Percentiles rank a stretch among this genome's conserved stretches.
Conservation (phyloP, 768 basidiomycete species). For the Trametopsis cervina region DNA sequence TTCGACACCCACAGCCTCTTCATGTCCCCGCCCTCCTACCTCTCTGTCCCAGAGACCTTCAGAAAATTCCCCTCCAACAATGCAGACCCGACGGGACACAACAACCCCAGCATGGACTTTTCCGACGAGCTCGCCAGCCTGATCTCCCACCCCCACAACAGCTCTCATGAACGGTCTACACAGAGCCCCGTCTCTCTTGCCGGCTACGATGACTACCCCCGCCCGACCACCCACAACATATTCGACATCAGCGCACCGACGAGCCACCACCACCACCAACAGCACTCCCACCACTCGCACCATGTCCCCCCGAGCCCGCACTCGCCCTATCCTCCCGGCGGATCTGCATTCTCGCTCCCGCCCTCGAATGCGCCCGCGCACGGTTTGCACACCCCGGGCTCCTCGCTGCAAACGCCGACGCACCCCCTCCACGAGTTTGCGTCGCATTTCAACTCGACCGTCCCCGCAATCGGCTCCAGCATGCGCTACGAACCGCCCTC, state of each 20-base stretch:
- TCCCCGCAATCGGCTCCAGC: conserved; percentile 27
- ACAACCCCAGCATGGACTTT: conserved; percentile 40
- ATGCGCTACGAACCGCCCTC: conserved; percentile 29
- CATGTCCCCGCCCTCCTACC: conserved; percentile 35
- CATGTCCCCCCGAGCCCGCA: conserved; percentile 17
- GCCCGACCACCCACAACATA: conserved; percentile 45
- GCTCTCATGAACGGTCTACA: conserved; percentile 38
- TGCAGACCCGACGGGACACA: conserved; percentile 11
- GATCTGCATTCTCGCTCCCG: conserved; percentile 12
- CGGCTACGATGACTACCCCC: conserved; percentile 26
- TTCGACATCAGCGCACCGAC: conserved; percentile 54
- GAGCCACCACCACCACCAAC: conserved; percentile 26
- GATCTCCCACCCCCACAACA: conserved; percentile 31
- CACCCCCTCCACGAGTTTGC: conserved; percentile 24
- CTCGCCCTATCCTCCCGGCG: conserved; percentile 22
- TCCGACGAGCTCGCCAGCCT: conserved; percentile 62
- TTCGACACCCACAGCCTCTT: conserved; percentile 32
- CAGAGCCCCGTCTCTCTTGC: conserved; percentile 23
- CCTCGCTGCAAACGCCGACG: conserved; percentile 11
- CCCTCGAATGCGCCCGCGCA: conserved; percentile 1
- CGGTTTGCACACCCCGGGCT: conserved; percentile 4
- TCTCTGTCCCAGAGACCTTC: conserved; percentile 48
- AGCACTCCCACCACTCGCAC: conserved; percentile 6
- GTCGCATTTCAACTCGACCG: conserved; percentile 29
- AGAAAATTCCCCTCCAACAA: conserved; percentile 40